Conservation (phyloP, 2,329 filamentous ascomycete species). For the Aphanoascus verrucosus region DNA sequence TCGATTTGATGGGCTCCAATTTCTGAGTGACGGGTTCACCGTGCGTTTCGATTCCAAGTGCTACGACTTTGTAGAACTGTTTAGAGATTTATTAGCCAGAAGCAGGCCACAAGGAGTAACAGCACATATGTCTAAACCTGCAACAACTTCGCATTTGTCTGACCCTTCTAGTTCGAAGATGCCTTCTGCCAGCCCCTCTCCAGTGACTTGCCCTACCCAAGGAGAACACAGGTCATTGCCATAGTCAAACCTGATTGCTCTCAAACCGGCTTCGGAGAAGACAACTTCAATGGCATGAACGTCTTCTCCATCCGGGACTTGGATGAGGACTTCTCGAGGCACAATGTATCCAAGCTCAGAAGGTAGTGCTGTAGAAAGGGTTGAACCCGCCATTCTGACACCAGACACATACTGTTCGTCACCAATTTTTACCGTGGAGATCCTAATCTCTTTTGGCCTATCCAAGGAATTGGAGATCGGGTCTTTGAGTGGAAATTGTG, state of each 20-base stretch:
- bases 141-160: neutral
- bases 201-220: neutral
- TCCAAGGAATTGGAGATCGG: neutral
- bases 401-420: conserved; percentile 2
- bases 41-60: neutral
- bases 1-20: neutral
- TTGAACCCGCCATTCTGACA: neutral
- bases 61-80: neutral
- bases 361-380: neutral
- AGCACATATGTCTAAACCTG: neutral
- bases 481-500: neutral
- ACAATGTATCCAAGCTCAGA: neutral
- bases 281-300: conserved; percentile 3
- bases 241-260: conserved; percentile 6
- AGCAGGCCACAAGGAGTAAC: neutral
- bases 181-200: neutral
- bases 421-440: neutral
- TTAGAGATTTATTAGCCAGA: neutral
- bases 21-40: neutral
- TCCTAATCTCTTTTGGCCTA: neutral
- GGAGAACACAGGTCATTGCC: neutral
- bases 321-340: neutral
- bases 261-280: conserved; percentile 1
- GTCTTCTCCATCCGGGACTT: neutral
- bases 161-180: neutral